phyloP scores from a whole-genome alignment of 495 filamentous ascomycete species.

The Astrothelium macrocarpum region DNA sequence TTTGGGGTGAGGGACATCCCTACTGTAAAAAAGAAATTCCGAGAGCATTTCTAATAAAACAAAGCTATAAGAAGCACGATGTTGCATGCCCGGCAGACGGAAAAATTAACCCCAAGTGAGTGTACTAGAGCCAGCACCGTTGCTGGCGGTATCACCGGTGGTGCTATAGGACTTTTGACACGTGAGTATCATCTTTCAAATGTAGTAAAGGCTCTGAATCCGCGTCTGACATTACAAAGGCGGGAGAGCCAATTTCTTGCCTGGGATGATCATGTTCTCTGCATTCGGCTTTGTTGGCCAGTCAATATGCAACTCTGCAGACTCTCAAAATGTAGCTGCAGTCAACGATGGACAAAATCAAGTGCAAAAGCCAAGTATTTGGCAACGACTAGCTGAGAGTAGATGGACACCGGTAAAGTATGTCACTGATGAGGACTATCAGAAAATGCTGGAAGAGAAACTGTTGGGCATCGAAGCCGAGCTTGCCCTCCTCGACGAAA shows the following conservation, averaged over 20 bases:
- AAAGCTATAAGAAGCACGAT: conserved; percentile 33
- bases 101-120: conserved; percentile 37
- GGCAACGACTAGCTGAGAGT: conserved; percentile 46
- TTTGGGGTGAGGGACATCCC: conserved; percentile 52
- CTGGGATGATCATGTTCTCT: conserved; percentile 55
- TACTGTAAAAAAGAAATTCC: no score
- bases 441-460: conserved; percentile 63
- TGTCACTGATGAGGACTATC: conserved; percentile 72
- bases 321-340: conserved; percentile 28
- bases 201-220: background rate
- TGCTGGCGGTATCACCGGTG: conserved; percentile 63
- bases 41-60: no score
- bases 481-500: conserved; percentile 78
- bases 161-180: conserved; percentile 49
- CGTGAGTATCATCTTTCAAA: conserved; percentile 40
- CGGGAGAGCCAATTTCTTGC: conserved; percentile 42
- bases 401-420: conserved; percentile 75
- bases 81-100: conserved; percentile 32
- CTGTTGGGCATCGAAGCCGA: conserved; percentile 71
- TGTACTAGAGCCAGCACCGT: conserved; percentile 53
- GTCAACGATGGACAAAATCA: conserved; percentile 12
- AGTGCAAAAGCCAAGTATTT: conserved; percentile 29
- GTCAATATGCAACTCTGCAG: conserved; percentile 45
- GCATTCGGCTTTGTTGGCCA: conserved; percentile 54
- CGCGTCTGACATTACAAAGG: conserved; percentile 19